Evolutionary conservation across 768 basidiomycete genomes (phyloP).

Genomic region (Suillus alpinus): DNA sequence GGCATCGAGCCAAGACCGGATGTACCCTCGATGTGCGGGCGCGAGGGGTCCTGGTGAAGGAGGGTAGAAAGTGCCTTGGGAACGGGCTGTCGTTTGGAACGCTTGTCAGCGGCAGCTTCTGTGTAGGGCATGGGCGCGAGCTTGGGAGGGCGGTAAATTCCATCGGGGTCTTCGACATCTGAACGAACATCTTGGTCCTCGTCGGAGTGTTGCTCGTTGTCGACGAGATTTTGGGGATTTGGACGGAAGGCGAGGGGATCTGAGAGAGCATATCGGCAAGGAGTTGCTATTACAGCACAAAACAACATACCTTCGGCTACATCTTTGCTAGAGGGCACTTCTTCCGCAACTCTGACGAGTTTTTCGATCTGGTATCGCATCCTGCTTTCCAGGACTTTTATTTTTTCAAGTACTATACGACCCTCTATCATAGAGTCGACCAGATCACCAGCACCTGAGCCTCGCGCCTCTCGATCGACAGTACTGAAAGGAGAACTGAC

Average conservation of each 20-base stretch:
- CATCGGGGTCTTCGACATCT: slow-evolving; percentile 33
- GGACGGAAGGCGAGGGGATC: slow-evolving; percentile 93
- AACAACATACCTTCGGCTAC: slow-evolving; percentile 55
- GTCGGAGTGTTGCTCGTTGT: slow-evolving; percentile 37
- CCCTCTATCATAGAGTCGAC: slow-evolving; percentile 78
- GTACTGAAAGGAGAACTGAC: slow-evolving; percentile 52
- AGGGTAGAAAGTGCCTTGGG: slow-evolving; percentile 64
- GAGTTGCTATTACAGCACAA: neutral
- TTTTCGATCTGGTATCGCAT: slow-evolving; percentile 98
- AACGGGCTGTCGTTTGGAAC: slow-evolving; percentile 47
- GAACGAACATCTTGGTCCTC: slow-evolving; percentile 14
- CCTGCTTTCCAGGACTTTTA: slow-evolving; percentile 76
- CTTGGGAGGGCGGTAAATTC: slow-evolving; percentile 81
- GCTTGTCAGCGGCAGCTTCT: slow-evolving; percentile 49
- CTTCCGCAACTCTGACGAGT: slow-evolving; percentile 74
- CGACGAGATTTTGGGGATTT: slow-evolving; percentile 74
- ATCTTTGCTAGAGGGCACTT: slow-evolving; percentile 41
- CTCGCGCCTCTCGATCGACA: slow-evolving; percentile 50
- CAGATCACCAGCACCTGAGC: slow-evolving; percentile 63
- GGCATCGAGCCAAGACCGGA: slow-evolving; percentile 68
- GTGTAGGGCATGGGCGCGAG: slow-evolving; percentile 87
- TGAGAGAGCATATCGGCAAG: slow-evolving; percentile 28
- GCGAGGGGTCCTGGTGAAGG: slow-evolving; percentile 48
- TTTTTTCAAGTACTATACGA: slow-evolving; percentile 85
- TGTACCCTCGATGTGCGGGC: slow-evolving; percentile 69